Conservation (phyloP, 192 early-diverging fungal genomes). For the Coemansia sp. region DNA sequence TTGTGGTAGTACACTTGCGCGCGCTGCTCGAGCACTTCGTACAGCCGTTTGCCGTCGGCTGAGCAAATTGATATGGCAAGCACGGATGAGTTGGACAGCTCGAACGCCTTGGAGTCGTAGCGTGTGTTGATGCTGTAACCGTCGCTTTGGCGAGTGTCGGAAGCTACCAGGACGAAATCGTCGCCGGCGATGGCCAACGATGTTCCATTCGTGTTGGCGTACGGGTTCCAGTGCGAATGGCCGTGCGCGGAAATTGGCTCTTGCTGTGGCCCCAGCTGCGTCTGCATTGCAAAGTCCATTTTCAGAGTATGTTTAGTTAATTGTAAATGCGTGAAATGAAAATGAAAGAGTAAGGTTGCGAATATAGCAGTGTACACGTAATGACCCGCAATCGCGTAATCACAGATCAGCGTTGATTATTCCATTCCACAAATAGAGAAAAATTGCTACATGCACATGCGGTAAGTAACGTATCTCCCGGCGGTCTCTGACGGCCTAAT, state of each 20-base stretch:
- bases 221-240: conserved; percentile 75
- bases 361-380: background rate
- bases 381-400: background rate
- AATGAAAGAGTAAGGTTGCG: background rate
- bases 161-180: conserved; percentile 91
- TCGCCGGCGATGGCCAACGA: conserved; percentile 90
- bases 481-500: conserved; percentile 93
- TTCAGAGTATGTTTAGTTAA: background rate
- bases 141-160: conserved; percentile 92
- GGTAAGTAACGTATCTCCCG: conserved; percentile 96
- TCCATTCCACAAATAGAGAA: background rate
- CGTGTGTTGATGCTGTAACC: conserved; percentile 90
- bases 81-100: conserved; percentile 81
- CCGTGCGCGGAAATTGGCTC: conserved; percentile 31
- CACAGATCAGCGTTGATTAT: background rate
- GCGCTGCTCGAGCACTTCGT: conserved; percentile 77
- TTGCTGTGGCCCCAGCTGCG: conserved; percentile 11
- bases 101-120: conserved; percentile 85
- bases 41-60: conserved; percentile 83
- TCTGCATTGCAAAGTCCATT: conserved; percentile 28
- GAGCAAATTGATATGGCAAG: conserved; percentile 84
- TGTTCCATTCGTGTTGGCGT: conserved; percentile 88
- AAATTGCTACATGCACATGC: conserved; percentile 74
- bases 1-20: conserved; percentile 92
- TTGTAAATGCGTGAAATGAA: background rate